Evolutionary conservation across 2,329 filamentous ascomycete species (phyloP).

Genomic region (Colletotrichum camelliae): DNA sequence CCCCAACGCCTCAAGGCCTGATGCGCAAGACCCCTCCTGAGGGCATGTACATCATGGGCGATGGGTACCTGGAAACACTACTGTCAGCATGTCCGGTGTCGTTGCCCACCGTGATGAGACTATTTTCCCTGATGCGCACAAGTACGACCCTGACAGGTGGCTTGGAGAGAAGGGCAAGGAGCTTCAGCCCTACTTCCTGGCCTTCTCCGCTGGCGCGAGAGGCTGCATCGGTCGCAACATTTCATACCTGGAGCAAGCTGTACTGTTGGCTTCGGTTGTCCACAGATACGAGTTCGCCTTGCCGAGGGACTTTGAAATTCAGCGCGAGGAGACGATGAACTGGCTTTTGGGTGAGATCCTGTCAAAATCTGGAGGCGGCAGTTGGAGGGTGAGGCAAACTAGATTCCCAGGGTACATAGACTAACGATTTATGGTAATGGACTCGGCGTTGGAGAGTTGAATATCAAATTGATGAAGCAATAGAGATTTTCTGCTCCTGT

Average conservation of each 20-base stretch:
- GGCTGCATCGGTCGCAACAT: slow-evolving; percentile 36
- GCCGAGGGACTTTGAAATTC: slow-evolving; percentile 9
- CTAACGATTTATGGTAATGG: not conserved
- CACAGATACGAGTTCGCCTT: slow-evolving; percentile 46
- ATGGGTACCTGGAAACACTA: slow-evolving; percentile 50
- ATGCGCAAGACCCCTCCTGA: slow-evolving; percentile 49
- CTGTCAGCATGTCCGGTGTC: slow-evolving; percentile 45
- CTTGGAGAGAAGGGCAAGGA: slow-evolving; percentile 43
- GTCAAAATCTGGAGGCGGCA: slow-evolving; percentile 12
- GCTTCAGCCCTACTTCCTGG: slow-evolving; percentile 41
- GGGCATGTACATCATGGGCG: slow-evolving; percentile 46
- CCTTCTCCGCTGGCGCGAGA: slow-evolving; percentile 35
- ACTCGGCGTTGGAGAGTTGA: not conserved
- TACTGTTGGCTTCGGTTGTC: slow-evolving; percentile 46
- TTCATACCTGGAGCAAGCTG: slow-evolving; percentile 49
- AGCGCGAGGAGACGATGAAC: slow-evolving; percentile 13
- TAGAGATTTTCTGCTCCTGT: not conserved
- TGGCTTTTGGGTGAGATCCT: slow-evolving; percentile 15
- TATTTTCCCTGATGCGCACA: slow-evolving; percentile 8
- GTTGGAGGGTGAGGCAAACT: not conserved
- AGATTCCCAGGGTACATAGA: not conserved
- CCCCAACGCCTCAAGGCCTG: slow-evolving; percentile 47
- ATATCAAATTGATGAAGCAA: not conserved
- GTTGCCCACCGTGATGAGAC: slow-evolving; percentile 10
- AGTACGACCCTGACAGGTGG: slow-evolving; percentile 39